Conservation (phyloP, 2,329 filamentous ascomycete species). For the Hypoxylon rubiginosum region DNA sequence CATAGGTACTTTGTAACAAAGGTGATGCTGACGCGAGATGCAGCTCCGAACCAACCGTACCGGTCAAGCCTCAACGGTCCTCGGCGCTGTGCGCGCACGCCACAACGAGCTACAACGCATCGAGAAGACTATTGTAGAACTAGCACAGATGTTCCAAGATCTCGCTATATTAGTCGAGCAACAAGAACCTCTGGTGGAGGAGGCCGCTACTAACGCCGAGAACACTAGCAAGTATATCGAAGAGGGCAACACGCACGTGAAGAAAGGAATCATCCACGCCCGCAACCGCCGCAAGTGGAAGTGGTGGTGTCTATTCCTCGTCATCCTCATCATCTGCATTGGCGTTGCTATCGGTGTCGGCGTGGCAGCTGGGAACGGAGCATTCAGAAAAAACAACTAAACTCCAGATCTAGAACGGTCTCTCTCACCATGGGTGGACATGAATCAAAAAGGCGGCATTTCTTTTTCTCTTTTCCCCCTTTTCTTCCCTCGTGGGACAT, state of each 20-base stretch:
- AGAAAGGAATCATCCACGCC: conserved; percentile 75
- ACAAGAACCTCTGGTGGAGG: conserved; percentile 74
- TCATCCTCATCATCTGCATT: conserved; percentile 67
- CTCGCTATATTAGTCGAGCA: conserved; percentile 80
- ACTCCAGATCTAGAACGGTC: neutral
- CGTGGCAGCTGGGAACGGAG: conserved; percentile 26
- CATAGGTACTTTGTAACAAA: neutral
- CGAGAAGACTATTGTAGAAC: conserved; percentile 79
- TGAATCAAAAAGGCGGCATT: conserved; percentile 6
- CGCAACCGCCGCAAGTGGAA: conserved; percentile 79
- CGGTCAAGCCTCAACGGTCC: conserved; percentile 78
- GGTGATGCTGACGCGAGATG: conserved; percentile 31
- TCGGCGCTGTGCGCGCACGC: conserved; percentile 83
- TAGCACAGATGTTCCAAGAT: conserved; percentile 78
- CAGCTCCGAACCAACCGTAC: conserved; percentile 82
- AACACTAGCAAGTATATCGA: conserved; percentile 76
- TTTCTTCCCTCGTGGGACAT: neutral
- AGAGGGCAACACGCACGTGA: conserved; percentile 77
- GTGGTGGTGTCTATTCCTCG: conserved; percentile 81
- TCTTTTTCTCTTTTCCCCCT: neutral
- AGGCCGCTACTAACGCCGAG: conserved; percentile 74
- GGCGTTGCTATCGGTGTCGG: conserved; percentile 67
- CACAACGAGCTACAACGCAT: conserved; percentile 88
- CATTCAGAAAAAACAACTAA: conserved; percentile 19
- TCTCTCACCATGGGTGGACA: neutral